Evolutionary conservation across 1,139 yeast species (phyloP), one percentile per base, ranked within the genome.

Genomic region (Candida neerlandica): DNA sequence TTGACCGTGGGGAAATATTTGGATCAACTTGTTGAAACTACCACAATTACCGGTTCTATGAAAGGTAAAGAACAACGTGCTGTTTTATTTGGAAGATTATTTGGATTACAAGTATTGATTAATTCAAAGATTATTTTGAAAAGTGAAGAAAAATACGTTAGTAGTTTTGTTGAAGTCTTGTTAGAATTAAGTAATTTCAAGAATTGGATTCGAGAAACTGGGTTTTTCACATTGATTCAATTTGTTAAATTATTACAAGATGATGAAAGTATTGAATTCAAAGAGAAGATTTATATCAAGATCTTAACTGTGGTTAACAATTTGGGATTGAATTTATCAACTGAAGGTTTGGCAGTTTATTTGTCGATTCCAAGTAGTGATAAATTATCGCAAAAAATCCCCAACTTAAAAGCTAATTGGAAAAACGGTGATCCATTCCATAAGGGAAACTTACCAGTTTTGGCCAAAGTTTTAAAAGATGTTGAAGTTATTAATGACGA

Each of bases 191-290:
- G 96, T 0, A 65, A 73, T 26, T 59, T 71, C 30, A 92, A 92
- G 65, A 80, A 90, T 2, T 92, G 98, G 98, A 78, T 92, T 43
- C 74, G 96, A 52, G 97, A 92, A 67, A 82, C 96, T 4, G 78
- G 91, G 41, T 75, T 89, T 56, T 88, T 78, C 61, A 85, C 96
- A 1, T 71, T 92, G 45, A 82, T 81, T 56, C 84, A 81, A 48
- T 75, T 86, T 45, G 58, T 75, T 9, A 50, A 51, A 19, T 51
- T 46, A 2, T 45, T 56, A n/a, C 34, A 46, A 12, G 34, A 43
- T 23, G n/a, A 21, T 23, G 44, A 54, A 41, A 39, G 32, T 33
- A 45, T 53, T 44, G 41, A 50, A 2, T 47, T 43, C 7, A 30
- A 40, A 26, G 27, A 33, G 3, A 62, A 58, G 4, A 69, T 75